phyloP scores from a whole-genome alignment of 306 rosid genomes.

The Malus sylvestris region DNA sequence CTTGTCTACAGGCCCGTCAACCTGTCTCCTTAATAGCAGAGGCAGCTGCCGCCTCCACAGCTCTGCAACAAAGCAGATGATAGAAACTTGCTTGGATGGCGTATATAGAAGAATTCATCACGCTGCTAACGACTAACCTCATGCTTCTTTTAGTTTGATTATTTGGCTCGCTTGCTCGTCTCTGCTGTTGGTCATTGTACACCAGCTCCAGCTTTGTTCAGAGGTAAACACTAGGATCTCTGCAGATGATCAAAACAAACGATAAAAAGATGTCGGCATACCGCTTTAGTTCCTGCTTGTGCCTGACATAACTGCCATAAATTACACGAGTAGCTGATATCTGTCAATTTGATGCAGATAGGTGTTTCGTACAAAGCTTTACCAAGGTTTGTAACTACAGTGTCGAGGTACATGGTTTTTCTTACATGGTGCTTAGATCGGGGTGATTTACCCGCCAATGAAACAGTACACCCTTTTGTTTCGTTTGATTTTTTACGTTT shows the following conservation, averaged over 20 bases:
- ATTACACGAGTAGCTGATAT: background rate
- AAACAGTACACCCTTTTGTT: background rate
- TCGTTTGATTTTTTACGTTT: background rate
- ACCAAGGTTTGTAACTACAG: background rate
- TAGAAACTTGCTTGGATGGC: slow-evolving; percentile 17
- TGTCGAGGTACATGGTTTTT: background rate
- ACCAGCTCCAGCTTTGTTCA: slow-evolving; percentile 19
- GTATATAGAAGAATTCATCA: slow-evolving; percentile 15
- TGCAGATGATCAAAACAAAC: background rate
- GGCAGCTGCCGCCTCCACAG: slow-evolving; percentile 72
- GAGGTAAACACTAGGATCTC: slow-evolving; percentile 25
- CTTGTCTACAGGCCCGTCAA: slow-evolving; percentile 94
- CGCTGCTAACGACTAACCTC: slow-evolving; percentile 1
- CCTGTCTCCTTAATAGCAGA: slow-evolving; percentile 76
- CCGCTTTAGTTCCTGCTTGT: background rate
- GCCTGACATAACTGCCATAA: background rate
- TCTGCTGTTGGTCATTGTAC: slow-evolving; percentile 21
- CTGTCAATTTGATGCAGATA: slow-evolving; percentile 5
- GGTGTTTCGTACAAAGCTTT: background rate
- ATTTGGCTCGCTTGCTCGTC: slow-evolving; percentile 11
- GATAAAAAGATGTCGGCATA: background rate
- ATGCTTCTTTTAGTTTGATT: slow-evolving; percentile 17
- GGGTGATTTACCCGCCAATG: background rate
- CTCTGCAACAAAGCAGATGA: slow-evolving; percentile 43
- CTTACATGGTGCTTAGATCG: background rate